Evolutionary conservation across 2,329 filamentous ascomycete species (phyloP).

Genomic region (Pseudogymnoascus sp.): DNA sequence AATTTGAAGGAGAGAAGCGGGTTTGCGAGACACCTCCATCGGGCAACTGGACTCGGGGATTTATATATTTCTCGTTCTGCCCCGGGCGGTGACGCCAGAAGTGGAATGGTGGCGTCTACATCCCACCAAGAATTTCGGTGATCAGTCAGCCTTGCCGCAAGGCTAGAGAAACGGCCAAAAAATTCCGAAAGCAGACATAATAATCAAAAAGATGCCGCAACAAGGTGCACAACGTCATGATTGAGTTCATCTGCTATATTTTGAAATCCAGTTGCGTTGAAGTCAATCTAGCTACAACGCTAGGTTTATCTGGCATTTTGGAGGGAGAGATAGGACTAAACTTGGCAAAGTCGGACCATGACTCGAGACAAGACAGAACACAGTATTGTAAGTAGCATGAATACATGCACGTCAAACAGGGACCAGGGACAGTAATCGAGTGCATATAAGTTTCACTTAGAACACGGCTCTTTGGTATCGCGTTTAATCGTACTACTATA

Average conservation of each 20-base stretch:
- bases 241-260: background rate
- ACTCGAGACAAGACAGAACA: background rate
- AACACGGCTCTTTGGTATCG: background rate
- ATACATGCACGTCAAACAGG: background rate
- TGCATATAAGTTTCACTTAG: background rate
- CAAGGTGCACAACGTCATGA: background rate
- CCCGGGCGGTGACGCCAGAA: slow-evolving; percentile 4
- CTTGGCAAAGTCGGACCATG: background rate
- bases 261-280: background rate
- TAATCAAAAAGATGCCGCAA: background rate
- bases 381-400: background rate
- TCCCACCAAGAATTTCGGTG: slow-evolving; percentile 4
- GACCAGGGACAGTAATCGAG: background rate
- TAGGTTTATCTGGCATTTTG: background rate
- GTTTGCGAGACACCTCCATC: background rate
- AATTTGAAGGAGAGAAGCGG: background rate
- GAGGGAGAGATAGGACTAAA: background rate
- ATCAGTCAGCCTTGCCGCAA: slow-evolving; percentile 4
- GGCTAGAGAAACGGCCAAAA: background rate
- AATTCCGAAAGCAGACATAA: background rate
- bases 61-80: slow-evolving; percentile 9
- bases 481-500: slow-evolving; percentile 1
- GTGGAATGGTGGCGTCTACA: slow-evolving; percentile 3
- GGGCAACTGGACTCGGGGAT: background rate
- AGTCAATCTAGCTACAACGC: background rate